A percentile compares a stretch with the other conserved stretches of the same genome.
These are phyloP conservation scores for Saccharomyces paradoxus DNA, from an alignment of 805 yeast genomes.

Conservation along the genomic window DNA sequence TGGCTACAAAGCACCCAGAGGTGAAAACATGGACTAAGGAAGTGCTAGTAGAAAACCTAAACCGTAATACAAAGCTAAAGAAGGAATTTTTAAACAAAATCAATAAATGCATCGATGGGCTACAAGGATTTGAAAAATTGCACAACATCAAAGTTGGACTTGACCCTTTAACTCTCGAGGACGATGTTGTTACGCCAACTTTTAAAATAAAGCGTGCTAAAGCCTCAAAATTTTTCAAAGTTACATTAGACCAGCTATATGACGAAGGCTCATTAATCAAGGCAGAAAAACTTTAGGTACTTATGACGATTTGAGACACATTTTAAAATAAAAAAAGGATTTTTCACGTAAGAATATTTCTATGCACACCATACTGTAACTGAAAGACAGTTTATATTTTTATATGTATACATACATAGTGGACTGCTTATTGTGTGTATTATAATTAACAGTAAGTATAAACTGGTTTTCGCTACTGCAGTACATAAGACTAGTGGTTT, in stretches of 20 bases:
- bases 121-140: constrained; percentile 58
- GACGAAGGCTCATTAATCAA: constrained; percentile 39
- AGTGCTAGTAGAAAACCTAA: constrained; percentile 20
- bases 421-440: not conserved
- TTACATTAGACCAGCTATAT: constrained; percentile 38
- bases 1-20: constrained; percentile 29
- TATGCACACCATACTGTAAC: not conserved
- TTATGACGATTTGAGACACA: not conserved
- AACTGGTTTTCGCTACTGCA: not conserved
- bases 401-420: not conserved
- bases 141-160: constrained; percentile 45
- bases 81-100: constrained; percentile 13
- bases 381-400: not conserved
- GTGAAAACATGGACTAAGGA: constrained; percentile 20
- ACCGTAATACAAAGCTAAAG: constrained; percentile 13
- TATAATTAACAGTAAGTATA: not conserved
- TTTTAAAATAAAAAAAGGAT: not conserved
- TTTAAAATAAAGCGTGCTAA: constrained; percentile 45
- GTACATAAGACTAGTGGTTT: not conserved
- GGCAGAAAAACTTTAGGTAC: constrained; percentile 8
- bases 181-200: constrained; percentile 63
- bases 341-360: not conserved
- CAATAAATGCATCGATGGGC: constrained; percentile 23
- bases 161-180: constrained; percentile 56
- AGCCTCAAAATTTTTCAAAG: constrained; percentile 38